These are phyloP conservation scores for Apiospora malaysiana DNA, from an alignment of 2,329 filamentous ascomycete genomes.

Conservation along the genomic window DNA sequence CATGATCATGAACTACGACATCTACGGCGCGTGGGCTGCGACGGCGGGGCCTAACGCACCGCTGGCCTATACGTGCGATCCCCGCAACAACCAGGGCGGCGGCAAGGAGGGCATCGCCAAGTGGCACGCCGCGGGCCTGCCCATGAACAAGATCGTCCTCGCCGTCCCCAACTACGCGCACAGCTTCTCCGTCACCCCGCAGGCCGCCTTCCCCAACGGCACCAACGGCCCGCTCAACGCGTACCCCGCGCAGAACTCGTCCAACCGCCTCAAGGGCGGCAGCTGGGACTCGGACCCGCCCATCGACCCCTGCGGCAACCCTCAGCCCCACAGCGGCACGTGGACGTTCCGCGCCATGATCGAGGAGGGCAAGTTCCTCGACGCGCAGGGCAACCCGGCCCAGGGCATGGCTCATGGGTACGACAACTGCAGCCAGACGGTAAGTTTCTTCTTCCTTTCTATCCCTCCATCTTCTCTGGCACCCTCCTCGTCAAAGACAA, in stretches of 20 bases:
- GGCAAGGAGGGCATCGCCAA: conserved; percentile 25
- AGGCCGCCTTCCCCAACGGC: conserved; percentile 24
- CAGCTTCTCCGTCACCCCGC: conserved; percentile 28
- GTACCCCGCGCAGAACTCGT: conserved; percentile 29
- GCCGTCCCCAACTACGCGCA: conserved; percentile 28
- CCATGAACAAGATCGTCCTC: conserved; percentile 27
- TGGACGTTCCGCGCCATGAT: conserved; percentile 28
- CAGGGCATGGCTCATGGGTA: conserved; percentile 22
- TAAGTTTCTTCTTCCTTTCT: conserved; percentile 22
- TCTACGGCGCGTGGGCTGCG: conserved; percentile 29
- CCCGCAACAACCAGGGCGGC: conserved; percentile 29
- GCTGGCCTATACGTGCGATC: conserved; percentile 26
- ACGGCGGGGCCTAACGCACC: conserved; percentile 30
- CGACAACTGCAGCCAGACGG: conserved; percentile 29
- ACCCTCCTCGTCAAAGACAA: no score
- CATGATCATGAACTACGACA: conserved; percentile 31
- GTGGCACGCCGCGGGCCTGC: conserved; percentile 28
- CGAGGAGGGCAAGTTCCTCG: conserved; percentile 27
- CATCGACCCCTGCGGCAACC: conserved; percentile 26
- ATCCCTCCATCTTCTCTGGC: no score
- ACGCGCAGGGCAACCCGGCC: conserved; percentile 24
- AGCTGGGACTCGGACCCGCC: conserved; percentile 31
- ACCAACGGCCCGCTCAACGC: conserved; percentile 22
- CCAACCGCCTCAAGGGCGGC: conserved; percentile 28
- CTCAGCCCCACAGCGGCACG: conserved; percentile 27